Base-by-base conservation (phyloP, 805 yeast genomes). In the Pichia californica region DNA sequence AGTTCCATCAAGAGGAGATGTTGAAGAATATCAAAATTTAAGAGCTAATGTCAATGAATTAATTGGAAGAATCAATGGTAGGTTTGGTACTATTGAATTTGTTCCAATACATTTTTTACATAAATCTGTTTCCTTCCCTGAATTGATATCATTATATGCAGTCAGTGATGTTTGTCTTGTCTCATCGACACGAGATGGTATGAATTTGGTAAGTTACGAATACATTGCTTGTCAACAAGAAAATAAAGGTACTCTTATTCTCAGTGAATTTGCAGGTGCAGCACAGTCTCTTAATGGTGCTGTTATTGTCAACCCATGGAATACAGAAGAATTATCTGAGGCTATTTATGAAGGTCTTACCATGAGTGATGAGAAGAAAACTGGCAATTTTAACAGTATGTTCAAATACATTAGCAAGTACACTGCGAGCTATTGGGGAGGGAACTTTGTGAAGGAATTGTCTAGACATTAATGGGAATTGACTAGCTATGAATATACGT, bases 231-330 rank as follows among this genome's bases (percentile, higher is more conserved):
- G 98, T 59, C 99, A 93, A 65, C 52, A 60, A 40, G 81, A 81
- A 37, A 79, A 79, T 48, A 81, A 88, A 50, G 99, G 99, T 8
- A 79, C 88, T 3, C 71, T 93, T 53, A 85, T 93, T 38, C 63
- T 93, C 49, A 83, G 95, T 33, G 99, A 93, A 66, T 93, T 93
- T 67, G 93, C 99, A 0, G 99, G 99, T 38, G 99, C 99, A n/a
- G 98, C 99, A 1, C 99, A 93, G 66, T 84, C 95, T 1, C 70
- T 93, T 50, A 91, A 93, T 58, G 99, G 99, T 20, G 88, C 96
- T 1, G 62, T 91, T 13, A 79, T 93, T 46, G 95, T 93, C 18
- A 93, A 93, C 58, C 99, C 99, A 3, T 93, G 99, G 99, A 93
- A 91, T 61, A 91, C 89, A 19, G 99, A 93, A 53, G 99, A 93